These are phyloP conservation scores for Neurospora sp. DNA, from an alignment of 495 filamentous ascomycete genomes.

Conservation along the genomic window DNA sequence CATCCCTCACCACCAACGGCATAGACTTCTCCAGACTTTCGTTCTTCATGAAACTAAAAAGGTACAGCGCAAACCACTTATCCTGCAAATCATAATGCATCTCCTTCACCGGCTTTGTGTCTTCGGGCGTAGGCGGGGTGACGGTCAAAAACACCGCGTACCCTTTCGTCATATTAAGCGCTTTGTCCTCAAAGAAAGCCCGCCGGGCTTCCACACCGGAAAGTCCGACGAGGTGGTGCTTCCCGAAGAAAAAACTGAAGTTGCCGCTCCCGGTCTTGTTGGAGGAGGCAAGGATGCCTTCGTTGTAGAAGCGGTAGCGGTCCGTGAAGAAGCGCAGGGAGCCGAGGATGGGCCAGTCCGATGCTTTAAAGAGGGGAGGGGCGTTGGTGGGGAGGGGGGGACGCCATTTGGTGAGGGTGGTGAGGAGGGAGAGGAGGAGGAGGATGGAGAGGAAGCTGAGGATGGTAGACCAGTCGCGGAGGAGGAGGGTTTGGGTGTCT, in stretches of 20 bases:
- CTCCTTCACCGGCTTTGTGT: neutral
- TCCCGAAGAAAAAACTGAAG: conserved; percentile 41
- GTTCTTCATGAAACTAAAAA: conserved; percentile 14
- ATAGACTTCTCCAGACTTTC: conserved; percentile 24
- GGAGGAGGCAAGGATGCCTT: conserved; percentile 6
- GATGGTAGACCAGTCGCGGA: neutral
- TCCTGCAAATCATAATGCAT: conserved; percentile 5
- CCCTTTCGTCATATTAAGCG: conserved; percentile 31
- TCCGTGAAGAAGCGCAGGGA: conserved; percentile 14
- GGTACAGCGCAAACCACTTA: conserved; percentile 9
- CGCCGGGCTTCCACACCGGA: conserved; percentile 29
- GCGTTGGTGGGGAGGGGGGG: conserved; percentile 5
- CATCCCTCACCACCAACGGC: conserved; percentile 21
- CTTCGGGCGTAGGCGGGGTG: conserved; percentile 2
- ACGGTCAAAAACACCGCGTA: conserved; percentile 20
- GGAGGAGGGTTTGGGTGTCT: neutral
- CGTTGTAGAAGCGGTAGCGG: conserved; percentile 9
- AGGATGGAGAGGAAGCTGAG: neutral
- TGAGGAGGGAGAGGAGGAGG: neutral
- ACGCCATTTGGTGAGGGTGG: conserved; percentile 3
- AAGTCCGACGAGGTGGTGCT: conserved; percentile 29
- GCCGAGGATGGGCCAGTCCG: conserved; percentile 13
- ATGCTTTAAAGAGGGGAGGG: conserved; percentile 2
- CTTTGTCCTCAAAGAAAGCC: conserved; percentile 33
- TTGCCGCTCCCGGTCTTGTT: conserved; percentile 17